These are phyloP conservation scores for Ambrosia hybrid DNA, from an alignment of 140 eudicot species.

Conservation along the genomic window DNA sequence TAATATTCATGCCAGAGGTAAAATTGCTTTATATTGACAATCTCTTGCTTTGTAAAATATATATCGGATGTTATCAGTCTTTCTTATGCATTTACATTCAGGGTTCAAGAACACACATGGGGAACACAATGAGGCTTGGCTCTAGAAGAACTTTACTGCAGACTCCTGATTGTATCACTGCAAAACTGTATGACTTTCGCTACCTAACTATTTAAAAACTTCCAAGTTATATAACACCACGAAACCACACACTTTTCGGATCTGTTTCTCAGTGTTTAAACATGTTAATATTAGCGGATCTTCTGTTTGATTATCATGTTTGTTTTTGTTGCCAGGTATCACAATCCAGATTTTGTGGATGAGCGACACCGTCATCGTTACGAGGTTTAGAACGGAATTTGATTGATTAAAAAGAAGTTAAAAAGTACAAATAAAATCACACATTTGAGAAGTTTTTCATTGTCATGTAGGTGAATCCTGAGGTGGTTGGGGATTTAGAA, in stretches of 20 bases:
- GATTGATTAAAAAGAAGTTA: background rate
- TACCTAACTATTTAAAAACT: background rate
- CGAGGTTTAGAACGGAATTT: conserved; percentile 47
- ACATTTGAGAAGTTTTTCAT: background rate
- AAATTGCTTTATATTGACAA: conserved; percentile 14
- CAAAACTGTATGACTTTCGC: conserved; percentile 63
- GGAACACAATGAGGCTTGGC: conserved; percentile 89
- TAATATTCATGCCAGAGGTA: conserved; percentile 95
- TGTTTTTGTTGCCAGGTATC: conserved; percentile 49
- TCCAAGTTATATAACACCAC: no score
- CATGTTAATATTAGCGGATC: no score
- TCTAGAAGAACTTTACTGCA: conserved; percentile 76
- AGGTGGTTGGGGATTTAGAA: conserved; percentile 61
- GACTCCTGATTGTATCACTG: conserved; percentile 67
- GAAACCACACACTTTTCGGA: no score
- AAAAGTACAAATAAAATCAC: background rate
- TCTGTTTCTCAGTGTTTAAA: no score
- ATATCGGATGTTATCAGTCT: background rate
- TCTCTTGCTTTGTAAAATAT: background rate
- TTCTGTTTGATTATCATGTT: background rate
- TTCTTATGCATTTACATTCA: conserved; percentile 24
- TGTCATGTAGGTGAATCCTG: conserved; percentile 83
- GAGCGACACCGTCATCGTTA: conserved; percentile 96
- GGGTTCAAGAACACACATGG: conserved; percentile 94
- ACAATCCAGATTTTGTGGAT: conserved; percentile 64